A percentile compares a stretch with the other conserved stretches of the same genome.
phyloP scores from a whole-genome alignment of 805 yeast genomes.

The Lachancea dasiensis region DNA sequence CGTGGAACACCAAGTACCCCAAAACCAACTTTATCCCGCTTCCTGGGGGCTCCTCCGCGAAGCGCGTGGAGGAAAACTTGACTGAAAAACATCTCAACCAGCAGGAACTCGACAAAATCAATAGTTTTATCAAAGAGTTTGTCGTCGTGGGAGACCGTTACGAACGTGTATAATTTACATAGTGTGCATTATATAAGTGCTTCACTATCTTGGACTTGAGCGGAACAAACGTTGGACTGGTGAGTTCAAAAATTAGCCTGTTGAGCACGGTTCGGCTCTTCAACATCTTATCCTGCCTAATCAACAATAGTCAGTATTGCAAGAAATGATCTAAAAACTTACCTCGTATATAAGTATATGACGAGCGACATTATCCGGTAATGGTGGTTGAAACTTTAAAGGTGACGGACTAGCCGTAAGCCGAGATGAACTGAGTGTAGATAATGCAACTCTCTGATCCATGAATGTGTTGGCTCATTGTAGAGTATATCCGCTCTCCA shows the following conservation, averaged over 20 bases:
- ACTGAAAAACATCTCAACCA: background rate
- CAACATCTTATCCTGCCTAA: too few relatives aligned
- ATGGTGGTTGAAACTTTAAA: too few relatives aligned
- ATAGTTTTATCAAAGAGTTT: background rate
- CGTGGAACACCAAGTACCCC: slow-evolving; percentile 34
- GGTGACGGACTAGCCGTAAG: too few relatives aligned
- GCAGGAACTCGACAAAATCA: background rate
- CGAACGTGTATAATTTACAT: background rate
- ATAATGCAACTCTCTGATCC: background rate
- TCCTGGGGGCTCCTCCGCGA: slow-evolving; percentile 64
- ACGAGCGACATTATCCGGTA: too few relatives aligned
- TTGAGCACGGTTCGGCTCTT: too few relatives aligned
- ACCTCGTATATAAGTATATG: too few relatives aligned
- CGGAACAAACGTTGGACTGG: too few relatives aligned
- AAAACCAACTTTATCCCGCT: slow-evolving; percentile 62
- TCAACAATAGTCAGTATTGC: too few relatives aligned
- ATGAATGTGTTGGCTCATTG: slow-evolving; percentile 31
- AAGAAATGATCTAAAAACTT: too few relatives aligned
- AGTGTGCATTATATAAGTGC: background rate
- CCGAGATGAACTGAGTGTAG: background rate
- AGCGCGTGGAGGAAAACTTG: slow-evolving; percentile 55
- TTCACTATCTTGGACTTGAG: too few relatives aligned
- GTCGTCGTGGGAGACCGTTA: background rate
- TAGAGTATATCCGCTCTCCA: slow-evolving; percentile 24
- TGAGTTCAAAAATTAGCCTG: too few relatives aligned